Conservation (phyloP, 2,329 filamentous ascomycete genomes). For the Botryotinia calthae region DNA sequence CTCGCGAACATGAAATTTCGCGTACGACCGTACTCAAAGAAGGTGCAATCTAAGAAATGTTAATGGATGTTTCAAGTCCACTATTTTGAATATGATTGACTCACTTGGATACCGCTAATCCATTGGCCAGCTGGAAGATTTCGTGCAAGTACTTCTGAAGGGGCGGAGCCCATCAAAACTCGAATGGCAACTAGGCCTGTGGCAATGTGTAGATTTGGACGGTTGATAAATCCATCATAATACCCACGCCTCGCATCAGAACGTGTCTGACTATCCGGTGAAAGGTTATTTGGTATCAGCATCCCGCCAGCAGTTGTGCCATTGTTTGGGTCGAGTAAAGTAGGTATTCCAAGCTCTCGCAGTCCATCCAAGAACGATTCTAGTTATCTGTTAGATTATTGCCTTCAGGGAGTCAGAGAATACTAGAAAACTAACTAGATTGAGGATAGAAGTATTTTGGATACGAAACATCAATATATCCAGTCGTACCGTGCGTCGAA, state of each 20-base stretch:
- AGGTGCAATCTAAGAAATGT: slow-evolving; percentile 27
- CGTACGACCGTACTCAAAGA: slow-evolving; percentile 26
- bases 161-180: slow-evolving; percentile 34
- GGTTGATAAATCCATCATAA: slow-evolving; percentile 40
- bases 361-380: slow-evolving; percentile 43
- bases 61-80: neutral
- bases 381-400: slow-evolving; percentile 25
- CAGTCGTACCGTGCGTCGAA: slow-evolving; percentile 39
- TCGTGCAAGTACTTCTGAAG: slow-evolving; percentile 9
- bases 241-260: slow-evolving; percentile 45
- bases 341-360: slow-evolving; percentile 41
- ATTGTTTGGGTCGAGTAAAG: slow-evolving; percentile 41
- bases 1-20: slow-evolving; percentile 44
- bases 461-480: slow-evolving; percentile 43
- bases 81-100: slow-evolving; percentile 9
- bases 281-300: slow-evolving; percentile 42
- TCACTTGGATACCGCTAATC: slow-evolving; percentile 43
- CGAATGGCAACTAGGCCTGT: slow-evolving; percentile 43
- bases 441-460: slow-evolving; percentile 43
- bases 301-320: slow-evolving; percentile 41
- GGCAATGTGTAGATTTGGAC: slow-evolving; percentile 43
- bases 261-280: slow-evolving; percentile 43
- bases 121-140: slow-evolving; percentile 22
- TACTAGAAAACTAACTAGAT: slow-evolving; percentile 37
- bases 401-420: neutral